Conservation (phyloP, 164 flowering plant species). For the Sextonia rubra region DNA sequence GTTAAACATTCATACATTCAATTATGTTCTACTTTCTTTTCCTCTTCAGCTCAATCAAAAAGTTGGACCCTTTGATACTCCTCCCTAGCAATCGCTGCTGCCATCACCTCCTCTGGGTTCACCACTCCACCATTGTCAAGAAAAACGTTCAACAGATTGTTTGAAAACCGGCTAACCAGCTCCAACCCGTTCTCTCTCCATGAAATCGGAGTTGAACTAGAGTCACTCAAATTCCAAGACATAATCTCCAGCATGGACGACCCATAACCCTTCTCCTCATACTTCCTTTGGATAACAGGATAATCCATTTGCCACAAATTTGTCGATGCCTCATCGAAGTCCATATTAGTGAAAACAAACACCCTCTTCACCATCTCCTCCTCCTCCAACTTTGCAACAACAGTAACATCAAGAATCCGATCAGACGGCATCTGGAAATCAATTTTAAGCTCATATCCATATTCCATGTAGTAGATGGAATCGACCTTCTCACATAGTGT, state of each 20-base stretch:
- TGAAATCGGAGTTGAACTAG: conserved; percentile 36
- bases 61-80: conserved; percentile 32
- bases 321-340: conserved; percentile 38
- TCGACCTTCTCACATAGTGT: conserved; percentile 12
- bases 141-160: conserved; percentile 43
- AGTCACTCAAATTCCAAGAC: conserved; percentile 45
- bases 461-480: conserved; percentile 21
- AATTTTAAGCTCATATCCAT: conserved; percentile 27
- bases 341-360: conserved; percentile 62
- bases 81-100: conserved; percentile 27
- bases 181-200: conserved; percentile 37
- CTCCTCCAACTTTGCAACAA: conserved; percentile 9
- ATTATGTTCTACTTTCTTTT: background rate
- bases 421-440: conserved; percentile 33
- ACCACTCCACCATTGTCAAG: conserved; percentile 33
- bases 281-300: conserved; percentile 32
- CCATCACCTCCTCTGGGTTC: conserved; percentile 40
- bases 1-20: too few relatives aligned
- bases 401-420: conserved; percentile 19
- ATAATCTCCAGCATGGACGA: conserved; percentile 42
- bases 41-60: conserved; percentile 21
- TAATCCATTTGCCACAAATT: conserved; percentile 48
- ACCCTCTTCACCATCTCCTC: conserved; percentile 40
- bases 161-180: conserved; percentile 50
- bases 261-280: conserved; percentile 24